Conservation (phyloP, 257 asterid genomes). For the Solanum rostratum region DNA sequence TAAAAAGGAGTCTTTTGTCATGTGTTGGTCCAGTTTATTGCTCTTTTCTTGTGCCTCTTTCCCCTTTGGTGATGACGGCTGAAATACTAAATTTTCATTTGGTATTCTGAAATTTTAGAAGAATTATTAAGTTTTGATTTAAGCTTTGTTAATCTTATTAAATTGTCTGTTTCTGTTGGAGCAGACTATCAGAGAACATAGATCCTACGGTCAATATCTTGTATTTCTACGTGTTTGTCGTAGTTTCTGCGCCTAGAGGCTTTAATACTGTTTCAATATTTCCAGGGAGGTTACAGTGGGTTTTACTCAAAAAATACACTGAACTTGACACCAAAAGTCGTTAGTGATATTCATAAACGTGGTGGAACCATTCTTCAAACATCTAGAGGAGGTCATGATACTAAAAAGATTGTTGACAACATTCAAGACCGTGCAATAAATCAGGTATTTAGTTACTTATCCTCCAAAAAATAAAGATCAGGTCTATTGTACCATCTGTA, state of each 20-base stretch:
- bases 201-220: not conserved
- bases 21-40: not conserved
- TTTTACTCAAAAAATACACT: constrained; percentile 85
- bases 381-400: constrained; percentile 93
- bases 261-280: not conserved
- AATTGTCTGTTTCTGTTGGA: not conserved
- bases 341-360: constrained; percentile 82
- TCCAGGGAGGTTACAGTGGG: constrained; percentile 94
- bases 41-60: not conserved
- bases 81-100: not conserved
- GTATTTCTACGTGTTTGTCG: not conserved
- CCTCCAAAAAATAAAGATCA: not conserved
- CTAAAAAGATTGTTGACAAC: constrained; percentile 89
- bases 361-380: constrained; percentile 95
- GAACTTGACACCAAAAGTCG: constrained; percentile 64
- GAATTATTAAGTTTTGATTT: not conserved
- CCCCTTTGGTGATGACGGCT: not conserved
- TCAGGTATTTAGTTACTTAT: constrained; percentile 37
- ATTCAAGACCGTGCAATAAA: constrained; percentile 92
- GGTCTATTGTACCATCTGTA: not conserved
- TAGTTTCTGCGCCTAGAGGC: not conserved
- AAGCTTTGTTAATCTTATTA: not conserved
- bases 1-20: not conserved
- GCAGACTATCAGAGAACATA: not conserved
- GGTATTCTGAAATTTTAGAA: not conserved